Base-by-base conservation (phyloP, 2,329 filamentous ascomycete genomes). In the Ascomycota sp. region DNA sequence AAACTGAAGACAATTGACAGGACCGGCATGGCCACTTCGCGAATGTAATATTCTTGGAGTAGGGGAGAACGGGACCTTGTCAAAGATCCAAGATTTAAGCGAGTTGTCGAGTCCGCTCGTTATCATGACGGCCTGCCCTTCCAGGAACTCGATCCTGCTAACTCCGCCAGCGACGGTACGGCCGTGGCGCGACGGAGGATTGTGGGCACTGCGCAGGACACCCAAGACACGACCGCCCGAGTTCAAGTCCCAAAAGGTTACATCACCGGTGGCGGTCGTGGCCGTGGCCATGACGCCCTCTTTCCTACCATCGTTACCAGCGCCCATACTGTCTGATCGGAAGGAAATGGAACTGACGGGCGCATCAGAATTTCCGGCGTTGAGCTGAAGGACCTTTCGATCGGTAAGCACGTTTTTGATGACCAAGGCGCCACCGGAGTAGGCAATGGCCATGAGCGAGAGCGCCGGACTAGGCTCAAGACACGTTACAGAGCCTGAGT, bases 221-320 rank as follows among this genome's bases (percentile, higher is more conserved):
- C 89, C 85, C 55, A 79, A 80, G 32, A 93, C 74, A 41, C 81
- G 73, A 5, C 83, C 83, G 11, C 83, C 83, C 23, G 77, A 66
- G 47, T 94, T 94, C 33, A 98, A 61, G 49, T 98, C 89, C 89
- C 89, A 98, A 38, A 98, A 76, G 0, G 81, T 92, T 27, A 98
- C 69, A 50, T 98, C 89, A 22, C 89, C 86, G 36, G 69, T 85
- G 4, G 68, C 62, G 19, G 62, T 60, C 15, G 80, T 83, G 7
- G 82, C 73, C 1, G 89, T 95, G 7, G 86, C 86, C 83, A 98
- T 93, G 32, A 94, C 81, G 31, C 89, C 89, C 23, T 83, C 69
- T 40, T 75, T 73, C 32, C 73, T 70, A 1, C 86, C 85, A 51
- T 94, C 82, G 22, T 82, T 72, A 7, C 85, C 86, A 11, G 89